Evolutionary conservation across 768 basidiomycete species (phyloP), one percentile per base, ranked within the genome.

Genomic region (Sutorius australiensis): DNA sequence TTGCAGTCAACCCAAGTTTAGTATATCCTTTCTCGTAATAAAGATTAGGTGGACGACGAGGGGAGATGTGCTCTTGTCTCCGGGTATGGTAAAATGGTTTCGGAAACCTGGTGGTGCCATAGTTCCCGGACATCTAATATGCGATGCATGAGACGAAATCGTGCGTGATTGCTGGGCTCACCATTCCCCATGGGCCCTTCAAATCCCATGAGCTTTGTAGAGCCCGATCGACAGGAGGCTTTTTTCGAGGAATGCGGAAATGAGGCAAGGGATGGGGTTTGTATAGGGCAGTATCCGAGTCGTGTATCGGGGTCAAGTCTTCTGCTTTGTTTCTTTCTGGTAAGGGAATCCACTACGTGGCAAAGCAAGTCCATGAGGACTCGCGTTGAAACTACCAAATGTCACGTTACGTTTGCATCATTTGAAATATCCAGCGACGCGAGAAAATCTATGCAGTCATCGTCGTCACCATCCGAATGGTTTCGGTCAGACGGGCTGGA

Each of bases 311-410:
- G 0, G 65, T 66, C 52, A 67, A 50, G 34, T 70, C 64, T 54
- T 71, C 69, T n/a, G 67, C 69, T 48, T 60, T 69, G 30, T 69
- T 69, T 33, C 61, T 54, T 33, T 55, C 55, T 0, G 69, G 65
- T 14, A 58, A 31, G 21, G 64, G 58, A 17, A 53, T 46, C 68
- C 68, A 69, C 68, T 69, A 48, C 3, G 44, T 5, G 44, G 39
- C 17, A 33, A 48, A 40, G 46, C 14, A 46, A 13, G 16, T 4
- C n/a, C 1, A 27, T 63, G 52, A 64, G 53, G 7, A 19, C 6
- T 19, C 17, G 10, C 48, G 13, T 32, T 11, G 8, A 48, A 19
- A 19, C 5, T 9, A 36, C 5, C 28, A 19, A 12, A 38, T 6
- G 41, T 17, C 16, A 36, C 53, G 27, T 46, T 64, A 69, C 68